Base-by-base conservation (phyloP, 169 alveolate species). In the Plasmodium reichenowi region DNA sequence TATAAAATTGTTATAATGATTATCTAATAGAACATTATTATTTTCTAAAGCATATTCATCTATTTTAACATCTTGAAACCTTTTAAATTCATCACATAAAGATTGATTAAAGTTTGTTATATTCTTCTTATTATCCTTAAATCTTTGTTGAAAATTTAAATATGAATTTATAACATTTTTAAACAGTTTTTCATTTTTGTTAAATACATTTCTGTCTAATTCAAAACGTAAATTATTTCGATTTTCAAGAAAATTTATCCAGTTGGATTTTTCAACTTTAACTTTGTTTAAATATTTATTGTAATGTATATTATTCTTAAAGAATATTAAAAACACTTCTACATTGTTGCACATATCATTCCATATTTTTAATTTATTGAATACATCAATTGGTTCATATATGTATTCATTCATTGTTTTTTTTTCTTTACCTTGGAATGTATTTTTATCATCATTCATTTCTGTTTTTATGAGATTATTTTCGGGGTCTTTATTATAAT, bases 31-130 rank as follows among this genome's bases (percentile, higher is more conserved):
- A 17, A 50, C 85, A 47, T 9, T 29, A 15, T 83, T 67, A 58
- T 68, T 83, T 54, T 68, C 85, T 45, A 58, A 29, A 20, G 12
- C 9, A 2, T 54, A 24, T 43, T 86, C 92, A 43, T 86, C 87
- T 7, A 7, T 8, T 58, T 70, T 86, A 43, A 86, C 87, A 7
- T 86, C 85, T 72, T 86, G 92, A 26, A 86, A 86, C 20, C 26
- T 72, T 72, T 86, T 86, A 72, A 86, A 86, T 24, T 86, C 76
- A 47, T 86, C 88, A 72, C 92, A 86, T 64, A 86, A 66, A 1
- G 48, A 38, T 66, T 86, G 71, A 17, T 86, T 86, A 54, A 86
- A 86, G 15, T 86, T 58, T 7, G 63, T 13, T 64, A 86, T 17
- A 60, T 86, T 86, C 32, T 86, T 86, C 60, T 70, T 86, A 32